These are phyloP conservation scores for Neurospora sp. DNA, from an alignment of 495 filamentous ascomycete genomes.

Conservation along the genomic window DNA sequence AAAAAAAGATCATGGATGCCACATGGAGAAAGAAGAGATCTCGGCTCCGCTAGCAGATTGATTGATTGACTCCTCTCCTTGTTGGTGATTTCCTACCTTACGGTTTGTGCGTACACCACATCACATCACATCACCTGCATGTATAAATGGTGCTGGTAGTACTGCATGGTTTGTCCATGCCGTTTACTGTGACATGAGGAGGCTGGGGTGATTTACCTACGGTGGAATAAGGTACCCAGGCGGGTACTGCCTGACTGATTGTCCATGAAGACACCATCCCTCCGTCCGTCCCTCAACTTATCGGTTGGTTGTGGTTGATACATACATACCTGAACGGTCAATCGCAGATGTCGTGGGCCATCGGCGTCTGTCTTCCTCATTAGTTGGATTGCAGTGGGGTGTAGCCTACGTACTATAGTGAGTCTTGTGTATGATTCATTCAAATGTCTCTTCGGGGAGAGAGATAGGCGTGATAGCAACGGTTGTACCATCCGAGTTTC, in stretches of 20 bases:
- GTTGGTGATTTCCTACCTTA: not conserved
- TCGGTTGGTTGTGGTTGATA: not conserved
- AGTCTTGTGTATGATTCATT: not conserved
- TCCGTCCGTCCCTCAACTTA: not conserved
- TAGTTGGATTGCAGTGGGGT: not conserved
- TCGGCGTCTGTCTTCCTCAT: not conserved
- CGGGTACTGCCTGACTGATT: not conserved
- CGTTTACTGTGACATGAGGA: not conserved
- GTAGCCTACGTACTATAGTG: not conserved
- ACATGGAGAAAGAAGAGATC: not conserved
- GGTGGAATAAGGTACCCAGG: not conserved
- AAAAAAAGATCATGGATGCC: not conserved
- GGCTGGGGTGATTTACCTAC: not conserved
- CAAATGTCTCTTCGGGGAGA: not conserved
- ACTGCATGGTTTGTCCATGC: not conserved
- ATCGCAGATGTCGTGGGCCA: not conserved
- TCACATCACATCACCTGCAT: not conserved
- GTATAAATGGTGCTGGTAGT: not conserved
- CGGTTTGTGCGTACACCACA: not conserved
- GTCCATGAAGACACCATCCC: not conserved
- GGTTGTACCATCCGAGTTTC: not conserved
- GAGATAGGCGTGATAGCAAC: not conserved
- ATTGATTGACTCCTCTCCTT: not conserved
- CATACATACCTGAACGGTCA: not conserved
- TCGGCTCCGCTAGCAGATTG: not conserved